Base-by-base conservation (phyloP, 176 grass and related monocot species). In the Avena atlantica region DNA sequence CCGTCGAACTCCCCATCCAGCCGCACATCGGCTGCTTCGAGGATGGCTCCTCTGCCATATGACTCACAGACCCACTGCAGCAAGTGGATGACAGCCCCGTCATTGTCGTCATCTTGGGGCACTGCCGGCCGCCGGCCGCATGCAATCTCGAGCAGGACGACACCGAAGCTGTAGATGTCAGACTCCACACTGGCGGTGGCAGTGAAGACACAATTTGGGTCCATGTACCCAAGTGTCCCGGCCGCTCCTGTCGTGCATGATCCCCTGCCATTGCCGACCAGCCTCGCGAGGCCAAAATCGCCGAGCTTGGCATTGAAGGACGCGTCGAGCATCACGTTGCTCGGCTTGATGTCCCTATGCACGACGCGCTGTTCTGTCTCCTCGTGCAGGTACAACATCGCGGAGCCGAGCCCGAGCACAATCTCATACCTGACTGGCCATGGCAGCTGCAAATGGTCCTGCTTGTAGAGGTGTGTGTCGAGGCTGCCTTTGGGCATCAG, bases 401-500 rank as follows among this genome's bases (percentile, higher is more conserved):
- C 78, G 0, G 57, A 80, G 11, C 78, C n/a, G 0, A 80, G 0
- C 3, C 78, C 57, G 1, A 80, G 78, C 20, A 13, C 66, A 19
- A 80, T 73, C 34, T 74, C 52, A 5, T 87, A 72, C 53, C 85
- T 82, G 13, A 15, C 9, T 8, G 72, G 72, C 93, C 93, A 95
- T 0, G 42, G 3, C 25, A 95, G 78, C 29, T 29, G 29, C 4
- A 16, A 0, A 44, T 5, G 24, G 16, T 86, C 71, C 1, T 60
- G 16, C 1, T 19, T 51, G 82, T 95, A 81, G n/a, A 95, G 82
- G 58, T 95, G 83, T 0, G 5, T 11, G 59, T 95, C 93, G 0
- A 95, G 86, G 80, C 90, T 92, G 7, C 90, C 93, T 4, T 95
- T 92, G 53, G 59, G 88, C 90, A 95, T 86, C 27, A 91, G 81